Evolutionary conservation across 345 rosid species (phyloP), one percentile per base, ranked within the genome.

Genomic region (Salix arbutifolia): DNA sequence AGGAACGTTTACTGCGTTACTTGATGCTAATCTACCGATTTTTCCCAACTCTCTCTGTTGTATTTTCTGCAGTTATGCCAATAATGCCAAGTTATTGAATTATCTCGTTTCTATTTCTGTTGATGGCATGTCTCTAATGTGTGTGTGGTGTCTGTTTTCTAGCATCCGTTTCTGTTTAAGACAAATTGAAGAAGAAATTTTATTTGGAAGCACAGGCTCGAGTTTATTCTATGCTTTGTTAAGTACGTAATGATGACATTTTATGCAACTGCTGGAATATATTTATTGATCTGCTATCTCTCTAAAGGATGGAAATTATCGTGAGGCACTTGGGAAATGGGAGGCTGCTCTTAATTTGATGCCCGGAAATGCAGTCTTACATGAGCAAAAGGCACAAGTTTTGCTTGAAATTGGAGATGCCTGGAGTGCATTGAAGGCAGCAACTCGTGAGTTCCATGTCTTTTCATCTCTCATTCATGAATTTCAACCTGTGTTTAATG

Each of bases 301-400:
- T 78, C 73, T 85, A 67, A 86, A 94, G 97, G 94, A 91, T 48
- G 94, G 94, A 42, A 92, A 89, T 79, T 94, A 87, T 71, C 81
- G 84, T 67, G 97, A 92, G 86, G 98, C 97, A 61, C 88, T 92
- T 67, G 97, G 91, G 72, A 92, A 92, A 84, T 94, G 97, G 97
- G 97, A 90, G 87, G 84, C 91, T 77, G 89, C 97, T 77, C 90
- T 92, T 70, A 92, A 80, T 78, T 78, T 94, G 81, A 83, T 83
- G 77, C 93, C 97, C 1, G 86, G 73, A 66, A 90, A 76, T 84
- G 95, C 93, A 17, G 84, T 89, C 66, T 72, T 94, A 64, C 97
- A 89, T 68, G 98, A 94, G 83, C 97, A 92, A 56, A 94, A 94
- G 88, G 95, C 98, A 33, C 98, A 94, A 79, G 85, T 90, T 76